Base-by-base conservation (phyloP, 1,284 basidiomycete species). In the Apiotrichum montevideense region DNA sequence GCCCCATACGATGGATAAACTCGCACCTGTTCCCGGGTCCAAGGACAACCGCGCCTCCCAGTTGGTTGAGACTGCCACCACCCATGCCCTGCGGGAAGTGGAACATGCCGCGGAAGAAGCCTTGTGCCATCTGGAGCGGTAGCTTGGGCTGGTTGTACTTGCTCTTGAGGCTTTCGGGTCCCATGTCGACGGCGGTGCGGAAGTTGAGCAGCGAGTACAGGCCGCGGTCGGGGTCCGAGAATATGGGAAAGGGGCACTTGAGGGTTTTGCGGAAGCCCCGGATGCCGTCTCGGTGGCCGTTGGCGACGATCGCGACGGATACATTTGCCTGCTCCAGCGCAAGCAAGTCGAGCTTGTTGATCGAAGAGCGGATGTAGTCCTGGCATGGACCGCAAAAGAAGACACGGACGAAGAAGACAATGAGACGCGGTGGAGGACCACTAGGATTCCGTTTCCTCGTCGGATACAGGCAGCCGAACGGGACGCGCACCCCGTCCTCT, bases 381-480 rank as follows among this genome's bases (percentile, higher is more conserved):
- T 75, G 74, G 50, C 72, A 74, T 58, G 71, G 69, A 13, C 73
- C 72, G 56, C 74, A 74, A 67, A 69, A 74, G 61, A 74, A 73
- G 50, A 66, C 54, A 3, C 73, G 58, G 39, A 73, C 70, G 54
- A 71, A 75, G 61, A 75, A 72, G 7, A 73, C 60, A 10, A 73
- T 67, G 7, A 67, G 70, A 5, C 52, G 52, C 3, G 52, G 46
- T 4, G 47, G 5, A 4, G 47, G 47, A 10, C 47, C 47, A 14
- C 39, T 11, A 33, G 47, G 35, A 13, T 49, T 49, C 15, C 4
- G 37, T 14, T 40, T 39, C 3, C 35, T 49, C 15, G 15, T 32
- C 9, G 47, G 47, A 37, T 49, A 68, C 37, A 75, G 47, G 35
- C 69, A 65, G 3, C 65, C 61, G 51, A 75, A 73, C 47, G 58